These are phyloP conservation scores for Apiotrichum brassicae DNA, from an alignment of 1,284 basidiomycete species.

Conservation along the genomic window DNA sequence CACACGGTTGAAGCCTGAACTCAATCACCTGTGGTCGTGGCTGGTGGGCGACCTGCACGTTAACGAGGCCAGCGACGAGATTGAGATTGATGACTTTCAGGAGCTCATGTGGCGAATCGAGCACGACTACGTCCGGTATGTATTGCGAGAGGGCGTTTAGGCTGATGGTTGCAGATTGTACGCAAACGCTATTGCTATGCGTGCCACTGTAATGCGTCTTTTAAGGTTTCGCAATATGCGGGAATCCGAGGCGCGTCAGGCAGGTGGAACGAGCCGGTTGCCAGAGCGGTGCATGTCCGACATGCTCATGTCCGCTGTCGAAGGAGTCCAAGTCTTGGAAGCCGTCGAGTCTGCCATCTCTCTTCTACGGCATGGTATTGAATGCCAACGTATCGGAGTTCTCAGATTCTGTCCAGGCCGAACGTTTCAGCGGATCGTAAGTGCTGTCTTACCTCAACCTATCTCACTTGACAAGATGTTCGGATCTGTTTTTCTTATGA, in stretches of 20 bases:
- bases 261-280: background rate
- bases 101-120: conserved; percentile 19
- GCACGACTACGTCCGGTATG: conserved; percentile 18
- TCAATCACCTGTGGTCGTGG: conserved; percentile 14
- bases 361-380: background rate
- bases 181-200: conserved; percentile 19
- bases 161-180: conserved; percentile 16
- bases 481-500: conserved; percentile 5
- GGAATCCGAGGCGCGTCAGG: background rate
- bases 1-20: conserved; percentile 17
- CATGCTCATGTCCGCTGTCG: background rate
- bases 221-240: background rate
- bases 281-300: background rate
- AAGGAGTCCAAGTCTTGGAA: background rate
- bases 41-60: conserved; percentile 7
- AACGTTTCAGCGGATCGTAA: background rate
- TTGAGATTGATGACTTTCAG: no score
- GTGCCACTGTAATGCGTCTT: conserved; percentile 6
- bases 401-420: conserved; percentile 3
- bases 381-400: background rate
- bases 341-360: conserved; percentile 1
- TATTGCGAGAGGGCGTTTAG: no score
- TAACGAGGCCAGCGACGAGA: no score
- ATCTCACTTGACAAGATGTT: no score
- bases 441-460: background rate